Evolutionary conservation across 2,329 filamentous ascomycete genomes (phyloP), one percentile per base, ranked within the genome.

Genomic region (Pseudovirgaria hyperparasitica): DNA sequence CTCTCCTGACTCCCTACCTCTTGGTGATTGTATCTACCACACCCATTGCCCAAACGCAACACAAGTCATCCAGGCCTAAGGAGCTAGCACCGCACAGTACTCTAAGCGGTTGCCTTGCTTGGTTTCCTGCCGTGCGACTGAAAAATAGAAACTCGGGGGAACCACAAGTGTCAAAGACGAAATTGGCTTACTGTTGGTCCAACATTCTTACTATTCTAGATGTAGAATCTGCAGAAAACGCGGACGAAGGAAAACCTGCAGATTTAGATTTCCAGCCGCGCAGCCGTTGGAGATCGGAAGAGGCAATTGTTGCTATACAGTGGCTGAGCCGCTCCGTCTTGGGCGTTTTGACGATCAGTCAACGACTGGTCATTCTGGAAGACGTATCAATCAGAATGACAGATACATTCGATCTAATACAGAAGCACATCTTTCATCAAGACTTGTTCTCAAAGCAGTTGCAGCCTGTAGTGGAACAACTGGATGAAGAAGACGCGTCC

Each of bases 101-200:
- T 11, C 76, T 98, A 68, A 94, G 82, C 26, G 92, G 87, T 3
- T 93, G 87, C 42, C 57, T 98, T 26, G 85, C 90, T 18, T 98
- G 90, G 90, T 98, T 98, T 48, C 90, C 90, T 2, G 85, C 86
- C 2, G 90, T 98, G 23, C 90, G 82, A 46, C 62, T 98, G 22
- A 96, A 96, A 52, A 70, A 72, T 10, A n/a, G n/a, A n/a, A 69
- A 73, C 7, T 76, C 84, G 35, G 61, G 70, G 2, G 65, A 70
- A 24, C 72, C 70, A 1, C 74, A 72, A 5, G 65, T 76, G 7
- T 86, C 82, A 11, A 78, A 76, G 45, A 80, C 78, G 19, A 96
- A 98, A 52, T 67, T 98, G 11, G 87, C 82, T 1, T 98, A 98
- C 57, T 94, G 86, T 54, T 98, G 90, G 90, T 96, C 90, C 2